Base-by-base conservation (phyloP, 192 early-diverging fungal genomes). In the Gaertneriomyces semiglobifer region DNA sequence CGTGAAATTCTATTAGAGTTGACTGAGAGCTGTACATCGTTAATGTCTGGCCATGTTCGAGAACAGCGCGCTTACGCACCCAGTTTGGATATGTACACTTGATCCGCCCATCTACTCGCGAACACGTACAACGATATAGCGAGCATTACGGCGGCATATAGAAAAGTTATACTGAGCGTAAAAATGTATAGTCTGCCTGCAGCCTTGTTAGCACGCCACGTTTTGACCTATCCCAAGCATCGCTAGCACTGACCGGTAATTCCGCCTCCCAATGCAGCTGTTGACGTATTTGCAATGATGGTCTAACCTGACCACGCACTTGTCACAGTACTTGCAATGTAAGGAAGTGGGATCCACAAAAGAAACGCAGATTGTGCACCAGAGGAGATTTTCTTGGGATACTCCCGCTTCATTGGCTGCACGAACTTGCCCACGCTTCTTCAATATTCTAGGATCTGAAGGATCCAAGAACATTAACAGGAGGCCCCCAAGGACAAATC, bases 211-310 rank as follows among this genome's bases (percentile, higher is more conserved):
- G 25, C 25, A 33, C 25, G 25, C 25, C 1, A 33, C 25, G 25
- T 33, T 33, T 33, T n/a, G n/a, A n/a, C n/a, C n/a, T 2, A 33
- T 33, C 25, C 25, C 2, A 33, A 33, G 25, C 25, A 33, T 33
- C 25, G 2, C 25, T 2, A 33, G 25, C 25, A 33, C 62, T 45
- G 45, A 74, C 72, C 63, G 53, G 50, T 82, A 82, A 63, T 82
- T 82, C 16, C 72, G 33, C 20, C 43, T 19, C 16, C 78, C 81
- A 48, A 82, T 74, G 72, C 81, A 82, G 53, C 74, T 76, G 54
- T 82, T 82, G 48, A 80, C 71, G 58, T 70, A 82, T 44, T 74
- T 78, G 58, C 81, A 82, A 53, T 82, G 81, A 65, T 82, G 81
- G 54, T 82, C 81, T 58, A 82, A 53, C 25, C 71, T 14, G 10